Conservation (phyloP, 2,329 filamentous ascomycete genomes). For the Aspergillus phoenicis region DNA sequence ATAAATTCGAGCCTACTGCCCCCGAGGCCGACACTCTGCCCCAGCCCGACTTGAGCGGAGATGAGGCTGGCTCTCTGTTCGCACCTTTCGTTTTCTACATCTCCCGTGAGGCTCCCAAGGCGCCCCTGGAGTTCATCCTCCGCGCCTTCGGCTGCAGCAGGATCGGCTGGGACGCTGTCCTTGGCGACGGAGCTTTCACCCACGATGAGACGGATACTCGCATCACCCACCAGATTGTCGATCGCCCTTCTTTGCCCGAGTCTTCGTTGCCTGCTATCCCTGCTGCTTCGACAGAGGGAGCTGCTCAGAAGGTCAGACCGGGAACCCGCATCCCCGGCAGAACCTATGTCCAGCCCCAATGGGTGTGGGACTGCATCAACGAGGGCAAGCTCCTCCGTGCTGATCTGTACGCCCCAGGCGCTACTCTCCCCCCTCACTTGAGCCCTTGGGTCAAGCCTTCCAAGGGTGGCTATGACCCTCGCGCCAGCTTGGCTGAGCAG, state of each 20-base stretch:
- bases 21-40: conserved; percentile 82
- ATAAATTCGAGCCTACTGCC: conserved; percentile 86
- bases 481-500: conserved; percentile 79
- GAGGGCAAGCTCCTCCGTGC: conserved; percentile 84
- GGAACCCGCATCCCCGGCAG: conserved; percentile 85
- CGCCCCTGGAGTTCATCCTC: conserved; percentile 88
- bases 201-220: conserved; percentile 81
- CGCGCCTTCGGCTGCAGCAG: conserved; percentile 94
- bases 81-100: conserved; percentile 88
- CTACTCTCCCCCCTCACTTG: conserved; percentile 86
- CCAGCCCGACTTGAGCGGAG: conserved; percentile 71
- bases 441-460: conserved; percentile 92
- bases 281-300: conserved; percentile 49
- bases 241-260: conserved; percentile 74
- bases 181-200: conserved; percentile 91
- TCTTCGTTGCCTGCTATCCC: conserved; percentile 51
- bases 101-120: conserved; percentile 88
- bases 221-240: conserved; percentile 96
- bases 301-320: conserved; percentile 50
- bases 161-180: conserved; percentile 88
- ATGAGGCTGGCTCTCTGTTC: conserved; percentile 75
- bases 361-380: conserved; percentile 98
- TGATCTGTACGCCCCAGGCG: conserved; percentile 86
- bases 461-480: conserved; percentile 89
- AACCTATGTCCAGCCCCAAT: conserved; percentile 93